A percentile compares a stretch with the other conserved stretches of the same genome.
phyloP scores from a whole-genome alignment of 2,329 filamentous ascomycete genomes.

The Thermothelomyces thermophilus region DNA sequence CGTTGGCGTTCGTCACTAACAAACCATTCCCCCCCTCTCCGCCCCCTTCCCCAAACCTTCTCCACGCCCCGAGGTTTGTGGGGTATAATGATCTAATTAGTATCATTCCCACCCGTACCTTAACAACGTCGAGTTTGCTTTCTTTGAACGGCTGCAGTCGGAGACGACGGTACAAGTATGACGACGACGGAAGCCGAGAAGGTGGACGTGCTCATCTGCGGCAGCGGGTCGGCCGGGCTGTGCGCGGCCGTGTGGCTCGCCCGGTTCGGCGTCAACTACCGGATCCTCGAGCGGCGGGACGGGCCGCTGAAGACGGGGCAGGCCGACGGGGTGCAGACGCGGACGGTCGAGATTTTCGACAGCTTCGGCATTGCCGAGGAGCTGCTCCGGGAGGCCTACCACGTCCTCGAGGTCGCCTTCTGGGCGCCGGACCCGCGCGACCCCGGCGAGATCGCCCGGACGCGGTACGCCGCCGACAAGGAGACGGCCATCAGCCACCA shows the following conservation, averaged over 20 bases:
- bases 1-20: no score
- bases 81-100: no score
- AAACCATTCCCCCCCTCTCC: no score
- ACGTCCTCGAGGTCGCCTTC: slow-evolving; percentile 52
- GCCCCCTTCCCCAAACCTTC: no score
- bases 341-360: slow-evolving; percentile 57
- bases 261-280: slow-evolving; percentile 48
- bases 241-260: slow-evolving; percentile 56
- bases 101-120: no score
- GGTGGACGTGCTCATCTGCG: slow-evolving; percentile 53
- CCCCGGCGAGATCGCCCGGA: slow-evolving; percentile 36
- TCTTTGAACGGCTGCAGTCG: no score
- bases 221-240: slow-evolving; percentile 56
- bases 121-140: no score
- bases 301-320: slow-evolving; percentile 53
- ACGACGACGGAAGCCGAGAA: slow-evolving; percentile 17
- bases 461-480: slow-evolving; percentile 46
- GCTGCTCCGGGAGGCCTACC: slow-evolving; percentile 50
- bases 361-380: slow-evolving; percentile 49
- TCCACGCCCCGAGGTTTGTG: no score
- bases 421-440: slow-evolving; percentile 36
- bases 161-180: no score
- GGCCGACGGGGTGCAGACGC: slow-evolving; percentile 57
- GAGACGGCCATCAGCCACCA: slow-evolving; percentile 45
- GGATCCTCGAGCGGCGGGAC: slow-evolving; percentile 49